phyloP scores from a whole-genome alignment of 805 yeast species.

The Candida suzukii region DNA sequence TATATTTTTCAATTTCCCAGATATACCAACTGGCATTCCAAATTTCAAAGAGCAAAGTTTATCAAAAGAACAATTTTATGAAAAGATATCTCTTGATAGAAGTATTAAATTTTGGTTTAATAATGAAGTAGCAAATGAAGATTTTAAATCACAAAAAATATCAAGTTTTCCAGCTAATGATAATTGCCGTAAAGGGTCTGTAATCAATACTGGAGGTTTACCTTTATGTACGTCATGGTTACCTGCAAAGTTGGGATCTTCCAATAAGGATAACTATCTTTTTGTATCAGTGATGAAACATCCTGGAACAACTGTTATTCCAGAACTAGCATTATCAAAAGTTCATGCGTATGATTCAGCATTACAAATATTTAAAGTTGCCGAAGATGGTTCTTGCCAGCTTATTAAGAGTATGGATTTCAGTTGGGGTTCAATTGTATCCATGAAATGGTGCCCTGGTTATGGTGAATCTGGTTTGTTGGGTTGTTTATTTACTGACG shows the following conservation, averaged over 20 bases:
- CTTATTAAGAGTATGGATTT: constrained; percentile 11
- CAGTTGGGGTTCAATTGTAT: constrained; percentile 16
- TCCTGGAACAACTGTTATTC: constrained; percentile 5
- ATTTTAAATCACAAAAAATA: not conserved
- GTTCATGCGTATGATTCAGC: constrained; percentile 11
- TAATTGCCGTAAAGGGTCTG: constrained; percentile 16
- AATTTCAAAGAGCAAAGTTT: not conserved
- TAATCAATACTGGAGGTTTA: constrained; percentile 24
- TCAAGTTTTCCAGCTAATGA: constrained; percentile 11
- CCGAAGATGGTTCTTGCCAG: constrained; percentile 1
- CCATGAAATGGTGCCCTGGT: constrained; percentile 18
- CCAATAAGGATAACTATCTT: constrained; percentile 11
- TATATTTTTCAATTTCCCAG: constrained; percentile 2
- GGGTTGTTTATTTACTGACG: constrained; percentile 22
- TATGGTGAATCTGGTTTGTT: constrained; percentile 10
- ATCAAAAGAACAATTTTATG: constrained; percentile 1
- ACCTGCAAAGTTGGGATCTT: constrained; percentile 9
- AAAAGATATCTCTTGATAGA: constrained; percentile 5
- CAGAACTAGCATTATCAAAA: constrained; percentile 11
- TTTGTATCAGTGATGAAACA: constrained; percentile 17
- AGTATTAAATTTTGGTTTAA: constrained; percentile 13
- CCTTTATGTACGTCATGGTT: constrained; percentile 21
- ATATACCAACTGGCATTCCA: constrained; percentile 1
- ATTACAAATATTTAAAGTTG: constrained; percentile 16
- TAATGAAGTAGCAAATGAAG: constrained; percentile 1